Base-by-base conservation (phyloP, 495 filamentous ascomycete genomes). In the Xylaria grammica region DNA sequence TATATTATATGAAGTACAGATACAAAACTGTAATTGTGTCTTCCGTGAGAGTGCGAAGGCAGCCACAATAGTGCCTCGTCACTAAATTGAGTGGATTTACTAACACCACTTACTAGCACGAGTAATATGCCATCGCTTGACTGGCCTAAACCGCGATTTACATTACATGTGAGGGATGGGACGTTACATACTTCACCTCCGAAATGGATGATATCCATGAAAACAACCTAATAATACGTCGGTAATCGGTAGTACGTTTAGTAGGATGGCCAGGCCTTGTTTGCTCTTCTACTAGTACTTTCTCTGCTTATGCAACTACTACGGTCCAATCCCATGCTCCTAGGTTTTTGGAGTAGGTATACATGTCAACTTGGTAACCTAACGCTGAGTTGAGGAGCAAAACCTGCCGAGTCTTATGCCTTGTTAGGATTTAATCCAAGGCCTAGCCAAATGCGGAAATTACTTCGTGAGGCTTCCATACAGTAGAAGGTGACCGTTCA, bases 391-490 rank as follows among this genome's bases (percentile, higher is more conserved):
- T 6, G 8, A 10, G 40, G 40, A 3, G 3, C 32, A 36, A 42
- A 27, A 30, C 19, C 36, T 59, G 42, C 56, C 56, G 24, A 59
- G 27, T 27, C 19, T 32, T 29, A 46, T 49, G 40, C 58, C 44
- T 49, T 24, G 30, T 27, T 46, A 46, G 58, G 42, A 22, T 11
- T 53, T 26, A 27, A 5, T 53, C 20, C 26, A 30, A 38, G 29
- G 19, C 1, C 60, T 63, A 63, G 60, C 60, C 42, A 15, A n/a
- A 58, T 48, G 49, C 17, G 52, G 62, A 42, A 57, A 64, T 58
- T 20, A 48, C 15, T 40, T 63, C 60, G 51, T 26, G 40, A 63
- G 20, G 34, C 17, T 54, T 62, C 17, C 36, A 34, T 27, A 38
- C 8, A 5, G 34, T 6, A 48, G 49, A 34, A 61, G 45, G 11